phyloP scores from a whole-genome alignment of 2,329 filamentous ascomycete species.

The Aspergillus felis region DNA sequence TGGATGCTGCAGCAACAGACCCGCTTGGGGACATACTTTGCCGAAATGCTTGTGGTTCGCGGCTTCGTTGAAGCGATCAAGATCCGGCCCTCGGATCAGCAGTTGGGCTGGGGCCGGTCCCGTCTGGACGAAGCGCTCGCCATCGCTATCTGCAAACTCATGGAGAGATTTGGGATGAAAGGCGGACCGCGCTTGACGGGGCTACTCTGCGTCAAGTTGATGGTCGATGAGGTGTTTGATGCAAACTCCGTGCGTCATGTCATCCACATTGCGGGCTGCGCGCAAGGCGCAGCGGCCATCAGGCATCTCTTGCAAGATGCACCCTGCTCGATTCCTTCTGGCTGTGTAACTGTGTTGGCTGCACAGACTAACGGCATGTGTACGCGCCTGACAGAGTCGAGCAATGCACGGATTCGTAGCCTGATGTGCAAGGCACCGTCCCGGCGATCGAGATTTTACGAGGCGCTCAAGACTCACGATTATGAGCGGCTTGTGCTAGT shows the following conservation, averaged over 20 bases:
- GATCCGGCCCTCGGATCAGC: constrained; percentile 60
- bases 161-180: constrained; percentile 52
- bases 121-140: constrained; percentile 52
- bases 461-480: constrained; percentile 4
- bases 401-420: not conserved
- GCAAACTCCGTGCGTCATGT: constrained; percentile 29
- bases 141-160: constrained; percentile 62
- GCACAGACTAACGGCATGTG: constrained; percentile 10
- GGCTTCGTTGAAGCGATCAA: constrained; percentile 64
- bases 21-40: constrained; percentile 64
- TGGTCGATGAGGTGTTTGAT: constrained; percentile 50
- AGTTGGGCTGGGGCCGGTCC: constrained; percentile 63
- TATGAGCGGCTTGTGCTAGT: constrained; percentile 4
- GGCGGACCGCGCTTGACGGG: constrained; percentile 57
- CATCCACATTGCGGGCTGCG: constrained; percentile 31
- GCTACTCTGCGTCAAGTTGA: constrained; percentile 69
- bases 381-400: not conserved
- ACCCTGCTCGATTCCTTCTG: constrained; percentile 17
- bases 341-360: constrained; percentile 26
- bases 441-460: constrained; percentile 4
- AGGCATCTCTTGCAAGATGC: constrained; percentile 30
- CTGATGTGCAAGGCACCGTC: constrained; percentile 1
- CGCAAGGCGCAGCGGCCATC: constrained; percentile 25
- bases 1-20: constrained; percentile 70
- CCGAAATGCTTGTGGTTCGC: constrained; percentile 64